Evolutionary conservation across 306 rosid species (phyloP).

Genomic region (Begonia fuchsioides): DNA sequence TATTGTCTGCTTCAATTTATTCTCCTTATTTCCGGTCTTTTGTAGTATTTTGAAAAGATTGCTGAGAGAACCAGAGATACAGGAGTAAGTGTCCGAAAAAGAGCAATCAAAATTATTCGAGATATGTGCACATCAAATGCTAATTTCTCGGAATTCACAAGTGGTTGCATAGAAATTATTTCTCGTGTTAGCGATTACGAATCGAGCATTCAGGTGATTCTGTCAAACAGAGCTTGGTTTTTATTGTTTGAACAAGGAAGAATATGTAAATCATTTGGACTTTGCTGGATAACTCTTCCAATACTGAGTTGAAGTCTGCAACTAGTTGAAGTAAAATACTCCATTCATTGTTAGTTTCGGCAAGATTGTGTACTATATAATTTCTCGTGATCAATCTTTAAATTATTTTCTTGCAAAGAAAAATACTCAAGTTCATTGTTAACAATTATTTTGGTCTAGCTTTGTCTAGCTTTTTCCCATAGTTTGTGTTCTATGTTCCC

Average conservation of each 20-base stretch:
- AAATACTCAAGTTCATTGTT: no score
- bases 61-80: constrained; percentile 93
- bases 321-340: no score
- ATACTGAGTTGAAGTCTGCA: no score
- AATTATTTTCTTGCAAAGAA: no score
- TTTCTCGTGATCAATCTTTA: no score
- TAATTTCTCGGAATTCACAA: constrained; percentile 66
- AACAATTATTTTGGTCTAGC: no score
- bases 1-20: constrained; percentile 2
- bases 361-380: no score
- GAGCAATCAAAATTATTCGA: constrained; percentile 92
- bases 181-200: constrained; percentile 89
- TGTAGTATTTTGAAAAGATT: constrained; percentile 90
- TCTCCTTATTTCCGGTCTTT: constrained; percentile 7
- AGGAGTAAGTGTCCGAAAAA: constrained; percentile 91
- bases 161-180: constrained; percentile 82
- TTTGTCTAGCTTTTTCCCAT: no score
- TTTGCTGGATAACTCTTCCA: no score
- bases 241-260: neutral
- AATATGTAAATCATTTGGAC: no score
- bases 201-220: constrained; percentile 79
- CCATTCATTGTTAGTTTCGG: no score
- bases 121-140: constrained; percentile 88
- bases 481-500: no score
- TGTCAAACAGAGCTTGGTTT: neutral